A percentile compares a stretch with the other conserved stretches of the same genome.
These are phyloP conservation scores for Hanseniaspora uvarum DNA, from an alignment of 1,139 yeast genomes.

Conservation along the genomic window DNA sequence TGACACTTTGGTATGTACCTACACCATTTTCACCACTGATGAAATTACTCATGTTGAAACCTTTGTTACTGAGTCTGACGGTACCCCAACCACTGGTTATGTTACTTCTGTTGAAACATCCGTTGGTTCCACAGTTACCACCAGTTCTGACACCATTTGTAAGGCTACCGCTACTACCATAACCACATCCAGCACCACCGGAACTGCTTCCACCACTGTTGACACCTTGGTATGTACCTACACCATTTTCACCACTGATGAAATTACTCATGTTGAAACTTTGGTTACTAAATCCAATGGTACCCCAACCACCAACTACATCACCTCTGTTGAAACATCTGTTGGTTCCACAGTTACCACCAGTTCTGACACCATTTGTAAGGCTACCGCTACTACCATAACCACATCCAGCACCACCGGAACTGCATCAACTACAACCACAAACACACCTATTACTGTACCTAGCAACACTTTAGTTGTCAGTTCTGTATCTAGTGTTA, in stretches of 20 bases:
- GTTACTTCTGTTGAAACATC: not conserved
- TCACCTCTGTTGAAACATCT: not conserved
- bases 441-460: too few relatives aligned
- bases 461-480: too few relatives aligned
- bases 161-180: not conserved
- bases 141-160: not conserved
- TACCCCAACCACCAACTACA: not conserved
- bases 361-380: constrained; percentile 1
- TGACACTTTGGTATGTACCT: not conserved
- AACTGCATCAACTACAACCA: not conserved
- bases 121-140: not conserved
- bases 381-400: not conserved
- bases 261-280: not conserved
- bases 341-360: not conserved
- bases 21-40: not conserved
- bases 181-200: not conserved
- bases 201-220: not conserved
- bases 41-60: not conserved
- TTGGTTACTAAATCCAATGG: not conserved
- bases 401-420: too few relatives aligned
- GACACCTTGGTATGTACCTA: not conserved
- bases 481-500: too few relatives aligned
- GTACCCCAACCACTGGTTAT: not conserved
- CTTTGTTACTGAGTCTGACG: not conserved
- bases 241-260: constrained; percentile 4